Evolutionary conservation across 192 early-diverging fungal genomes (phyloP).

Genomic region (Glomus cerebriforme): DNA sequence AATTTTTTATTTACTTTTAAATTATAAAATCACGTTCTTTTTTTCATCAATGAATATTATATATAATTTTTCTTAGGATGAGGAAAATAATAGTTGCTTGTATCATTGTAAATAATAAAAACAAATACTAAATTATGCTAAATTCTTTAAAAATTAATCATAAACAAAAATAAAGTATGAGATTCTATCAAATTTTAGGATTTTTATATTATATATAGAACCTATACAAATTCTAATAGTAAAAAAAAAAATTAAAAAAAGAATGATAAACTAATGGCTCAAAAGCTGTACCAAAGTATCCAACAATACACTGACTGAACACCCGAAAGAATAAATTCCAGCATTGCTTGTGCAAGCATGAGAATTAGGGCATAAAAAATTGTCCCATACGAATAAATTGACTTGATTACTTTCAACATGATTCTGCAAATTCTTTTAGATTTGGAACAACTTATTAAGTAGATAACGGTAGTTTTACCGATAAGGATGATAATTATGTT

Average conservation of each 20-base stretch:
- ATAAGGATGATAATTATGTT: slow-evolving; percentile 48
- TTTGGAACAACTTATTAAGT: not conserved
- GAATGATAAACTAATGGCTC: not conserved
- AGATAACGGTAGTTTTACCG: slow-evolving; percentile 6
- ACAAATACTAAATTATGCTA: not conserved
- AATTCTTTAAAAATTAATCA: not conserved
- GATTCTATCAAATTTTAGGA: not conserved
- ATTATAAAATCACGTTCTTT: not conserved
- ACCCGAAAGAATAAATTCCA: not conserved
- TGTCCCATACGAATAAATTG: not conserved
- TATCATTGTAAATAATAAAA: not conserved
- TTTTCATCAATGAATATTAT: not conserved
- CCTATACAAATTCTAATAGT: not conserved
- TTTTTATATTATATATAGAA: slow-evolving; percentile 1
- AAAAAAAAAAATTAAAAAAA: not conserved
- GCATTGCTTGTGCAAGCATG: not conserved
- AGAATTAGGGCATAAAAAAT: not conserved
- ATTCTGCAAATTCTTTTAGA: not conserved
- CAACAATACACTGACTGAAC: not conserved
- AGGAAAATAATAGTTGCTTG: not conserved
- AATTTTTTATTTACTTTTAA: not conserved
- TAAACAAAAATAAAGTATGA: not conserved
- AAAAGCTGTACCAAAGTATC: not conserved
- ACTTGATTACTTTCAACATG: not conserved
- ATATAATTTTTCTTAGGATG: not conserved